These are phyloP conservation scores for Penicillium roqueforti DNA, from an alignment of 495 filamentous ascomycete genomes.

Conservation along the genomic window DNA sequence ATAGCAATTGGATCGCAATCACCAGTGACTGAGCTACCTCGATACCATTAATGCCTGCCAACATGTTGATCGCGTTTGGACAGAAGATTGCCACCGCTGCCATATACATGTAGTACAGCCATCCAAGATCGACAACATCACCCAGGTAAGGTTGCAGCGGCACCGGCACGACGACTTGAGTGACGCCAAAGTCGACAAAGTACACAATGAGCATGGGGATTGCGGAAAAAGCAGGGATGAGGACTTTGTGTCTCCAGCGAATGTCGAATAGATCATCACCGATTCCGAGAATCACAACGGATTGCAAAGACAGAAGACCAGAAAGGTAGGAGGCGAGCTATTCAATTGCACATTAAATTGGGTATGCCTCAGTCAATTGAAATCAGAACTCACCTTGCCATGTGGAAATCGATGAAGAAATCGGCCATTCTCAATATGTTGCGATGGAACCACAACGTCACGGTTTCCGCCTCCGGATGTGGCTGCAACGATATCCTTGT, in stretches of 20 bases:
- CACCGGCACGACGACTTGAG: slow-evolving; percentile 83
- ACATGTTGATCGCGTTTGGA: slow-evolving; percentile 97
- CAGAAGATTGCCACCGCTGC: slow-evolving; percentile 90
- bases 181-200: slow-evolving; percentile 97
- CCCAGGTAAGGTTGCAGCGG: slow-evolving; percentile 80
- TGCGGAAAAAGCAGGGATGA: slow-evolving; percentile 91
- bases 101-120: slow-evolving; percentile 96
- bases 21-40: slow-evolving; percentile 92
- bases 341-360: background rate
- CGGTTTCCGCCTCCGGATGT: slow-evolving; percentile 91
- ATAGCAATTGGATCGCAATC: slow-evolving; percentile 74
- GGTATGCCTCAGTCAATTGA: background rate
- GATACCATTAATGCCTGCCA: slow-evolving; percentile 95
- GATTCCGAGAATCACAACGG: slow-evolving; percentile 83
- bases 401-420: slow-evolving; percentile 89
- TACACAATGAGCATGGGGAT: slow-evolving; percentile 96
- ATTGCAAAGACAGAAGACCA: slow-evolving; percentile 85
- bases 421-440: slow-evolving; percentile 69
- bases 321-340: slow-evolving; percentile 95
- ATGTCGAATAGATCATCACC: slow-evolving; percentile 98
- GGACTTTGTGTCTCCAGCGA: slow-evolving; percentile 96
- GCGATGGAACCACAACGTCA: slow-evolving; percentile 66
- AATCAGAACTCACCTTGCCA: slow-evolving; percentile 63
- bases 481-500: slow-evolving; percentile 94
- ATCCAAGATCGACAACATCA: slow-evolving; percentile 75